Conservation (phyloP, 257 asterid genomes). For the Solanum lignicaule region DNA sequence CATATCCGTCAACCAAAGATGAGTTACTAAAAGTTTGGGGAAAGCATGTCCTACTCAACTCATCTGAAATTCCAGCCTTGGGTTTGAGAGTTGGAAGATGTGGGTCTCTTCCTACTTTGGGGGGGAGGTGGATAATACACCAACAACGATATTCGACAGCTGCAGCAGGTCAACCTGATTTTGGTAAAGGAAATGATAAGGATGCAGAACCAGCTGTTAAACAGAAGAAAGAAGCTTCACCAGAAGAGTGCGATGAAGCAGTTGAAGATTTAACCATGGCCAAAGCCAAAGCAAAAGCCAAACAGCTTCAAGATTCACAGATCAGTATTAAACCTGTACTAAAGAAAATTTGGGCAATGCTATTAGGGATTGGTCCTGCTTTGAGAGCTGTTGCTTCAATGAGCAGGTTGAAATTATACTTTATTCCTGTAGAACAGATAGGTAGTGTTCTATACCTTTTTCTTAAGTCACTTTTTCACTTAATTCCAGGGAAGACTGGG, state of each 20-base stretch:
- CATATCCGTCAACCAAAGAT: constrained; percentile 14
- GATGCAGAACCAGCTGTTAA: constrained; percentile 43
- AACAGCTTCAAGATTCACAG: constrained; percentile 72
- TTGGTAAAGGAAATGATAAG: constrained; percentile 35
- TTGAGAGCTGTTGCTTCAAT: constrained; percentile 78
- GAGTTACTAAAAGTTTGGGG: constrained; percentile 7
- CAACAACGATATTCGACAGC: constrained; percentile 42
- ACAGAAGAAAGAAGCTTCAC: constrained; percentile 88
- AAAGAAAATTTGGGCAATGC: constrained; percentile 63
- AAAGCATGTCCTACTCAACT: constrained; percentile 12
- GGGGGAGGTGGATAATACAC: constrained; percentile 37
- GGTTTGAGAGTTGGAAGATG: constrained; percentile 19
- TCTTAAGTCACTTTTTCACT: constrained; percentile 12
- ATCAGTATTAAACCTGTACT: constrained; percentile 42
- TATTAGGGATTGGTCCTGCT: constrained; percentile 95
- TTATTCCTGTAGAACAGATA: not conserved
- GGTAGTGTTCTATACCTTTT: not conserved
- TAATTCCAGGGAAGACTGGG: constrained; percentile 73
- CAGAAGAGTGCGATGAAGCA: constrained; percentile 97
- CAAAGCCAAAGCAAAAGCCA: constrained; percentile 88
- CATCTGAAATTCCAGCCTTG: constrained; percentile 19
- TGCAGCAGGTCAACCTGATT: constrained; percentile 52
- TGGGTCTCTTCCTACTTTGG: constrained; percentile 28
- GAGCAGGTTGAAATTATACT: constrained; percentile 61
- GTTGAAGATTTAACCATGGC: constrained; percentile 84